These are phyloP conservation scores for Mucor racemosus DNA, from an alignment of 371 early-diverging fungal genomes.

Conservation along the genomic window DNA sequence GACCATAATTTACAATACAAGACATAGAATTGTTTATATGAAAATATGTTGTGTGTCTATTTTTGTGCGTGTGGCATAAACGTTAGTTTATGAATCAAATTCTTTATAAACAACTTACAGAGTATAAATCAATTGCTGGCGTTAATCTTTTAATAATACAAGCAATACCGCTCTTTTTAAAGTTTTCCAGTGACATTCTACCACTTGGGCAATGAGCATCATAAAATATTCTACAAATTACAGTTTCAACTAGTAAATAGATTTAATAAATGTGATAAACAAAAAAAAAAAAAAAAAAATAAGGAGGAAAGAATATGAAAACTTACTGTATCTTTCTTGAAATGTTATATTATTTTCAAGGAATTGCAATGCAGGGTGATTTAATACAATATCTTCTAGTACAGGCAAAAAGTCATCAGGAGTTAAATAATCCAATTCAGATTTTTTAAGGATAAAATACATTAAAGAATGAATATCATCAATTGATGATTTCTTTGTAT, in stretches of 20 bases:
- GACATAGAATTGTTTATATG: constrained; percentile 96
- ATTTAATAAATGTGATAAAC: not conserved
- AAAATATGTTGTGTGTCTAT: constrained; percentile 73
- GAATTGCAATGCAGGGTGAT: constrained; percentile 87
- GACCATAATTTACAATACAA: constrained; percentile 95
- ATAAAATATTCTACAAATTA: constrained; percentile 86
- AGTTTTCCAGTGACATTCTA: constrained; percentile 73
- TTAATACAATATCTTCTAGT: constrained; percentile 66
- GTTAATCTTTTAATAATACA: constrained; percentile 65
- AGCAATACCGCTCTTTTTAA: constrained; percentile 61
- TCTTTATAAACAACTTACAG: constrained; percentile 41
- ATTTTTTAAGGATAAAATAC: constrained; percentile 40
- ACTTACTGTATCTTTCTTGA: constrained; percentile 78
- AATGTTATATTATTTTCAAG: constrained; percentile 76
- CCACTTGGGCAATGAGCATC: constrained; percentile 68
- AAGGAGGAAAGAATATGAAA: not conserved
- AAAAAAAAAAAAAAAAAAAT: not conserved
- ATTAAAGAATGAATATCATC: constrained; percentile 47
- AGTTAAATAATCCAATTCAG: constrained; percentile 33
- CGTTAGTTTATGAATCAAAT: not conserved
- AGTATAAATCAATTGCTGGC: constrained; percentile 71
- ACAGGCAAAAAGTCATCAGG: constrained; percentile 54
- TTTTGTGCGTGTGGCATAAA: not conserved
- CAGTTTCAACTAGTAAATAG: constrained; percentile 63
- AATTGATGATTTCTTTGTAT: not conserved